A percentile compares a stretch with the other conserved stretches of the same genome.
These are phyloP conservation scores for Candida labiduridarum DNA, from an alignment of 1,139 yeast species.

Conservation along the genomic window DNA sequence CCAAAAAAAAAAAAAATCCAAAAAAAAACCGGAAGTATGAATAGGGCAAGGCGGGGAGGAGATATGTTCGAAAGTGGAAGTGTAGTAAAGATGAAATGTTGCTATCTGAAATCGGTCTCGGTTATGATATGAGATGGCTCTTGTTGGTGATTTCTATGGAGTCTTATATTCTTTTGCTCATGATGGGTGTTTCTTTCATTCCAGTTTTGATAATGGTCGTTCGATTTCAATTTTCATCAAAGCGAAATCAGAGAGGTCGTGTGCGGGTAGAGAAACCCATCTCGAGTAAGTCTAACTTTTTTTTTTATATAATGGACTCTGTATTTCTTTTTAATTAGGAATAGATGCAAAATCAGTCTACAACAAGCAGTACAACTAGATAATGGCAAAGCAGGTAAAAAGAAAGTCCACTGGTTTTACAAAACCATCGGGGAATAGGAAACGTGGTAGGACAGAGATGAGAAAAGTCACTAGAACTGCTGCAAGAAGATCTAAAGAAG, in stretches of 20 bases:
- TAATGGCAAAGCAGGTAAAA: conserved; percentile 15
- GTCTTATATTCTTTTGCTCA: conserved; percentile 5
- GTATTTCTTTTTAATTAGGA: background rate
- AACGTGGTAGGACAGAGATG: conserved; percentile 61
- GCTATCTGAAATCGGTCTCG: background rate
- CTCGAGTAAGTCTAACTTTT: background rate
- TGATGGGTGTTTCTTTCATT: background rate
- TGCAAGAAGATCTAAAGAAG: conserved; percentile 26
- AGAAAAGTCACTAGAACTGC: conserved; percentile 62
- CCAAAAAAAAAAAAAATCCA: background rate
- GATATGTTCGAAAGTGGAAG: no score
- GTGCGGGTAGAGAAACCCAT: conserved; percentile 3
- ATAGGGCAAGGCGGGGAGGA: no score
- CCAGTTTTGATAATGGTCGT: background rate
- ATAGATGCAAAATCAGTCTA: conserved; percentile 8
- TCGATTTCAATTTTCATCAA: conserved; percentile 1
- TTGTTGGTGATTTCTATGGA: background rate
- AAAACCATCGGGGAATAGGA: conserved; percentile 16
- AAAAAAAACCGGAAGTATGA: background rate
- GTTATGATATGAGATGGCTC: background rate
- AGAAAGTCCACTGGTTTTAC: conserved; percentile 8
- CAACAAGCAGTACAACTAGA: background rate
- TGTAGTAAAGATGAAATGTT: no score
- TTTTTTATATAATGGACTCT: background rate
- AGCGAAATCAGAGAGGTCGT: conserved; percentile 5